Evolutionary conservation across 768 basidiomycete species (phyloP).

Genomic region (Cystobasidium onofrii): DNA sequence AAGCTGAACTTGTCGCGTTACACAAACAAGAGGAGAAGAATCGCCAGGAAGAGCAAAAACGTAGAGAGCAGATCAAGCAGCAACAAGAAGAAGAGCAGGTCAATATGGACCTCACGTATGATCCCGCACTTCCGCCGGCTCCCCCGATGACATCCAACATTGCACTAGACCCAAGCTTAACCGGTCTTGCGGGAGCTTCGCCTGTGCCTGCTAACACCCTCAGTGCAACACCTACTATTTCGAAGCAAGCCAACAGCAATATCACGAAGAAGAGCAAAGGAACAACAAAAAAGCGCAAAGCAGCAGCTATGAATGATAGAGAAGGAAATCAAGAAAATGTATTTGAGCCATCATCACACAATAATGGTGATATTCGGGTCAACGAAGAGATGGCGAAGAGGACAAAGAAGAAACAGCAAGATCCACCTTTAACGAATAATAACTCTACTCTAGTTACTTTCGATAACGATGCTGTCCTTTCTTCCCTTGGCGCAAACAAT

Average conservation of each 20-base stretch:
- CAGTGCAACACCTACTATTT: neutral
- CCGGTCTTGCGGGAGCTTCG: neutral
- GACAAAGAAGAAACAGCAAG: neutral
- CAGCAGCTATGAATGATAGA: neutral
- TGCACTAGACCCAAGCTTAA: neutral
- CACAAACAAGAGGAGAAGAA: neutral
- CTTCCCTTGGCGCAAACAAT: neutral
- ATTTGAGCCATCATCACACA: neutral
- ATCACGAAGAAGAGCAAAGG: neutral
- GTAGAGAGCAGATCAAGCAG: neutral
- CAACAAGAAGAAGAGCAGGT: neutral
- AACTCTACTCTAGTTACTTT: neutral
- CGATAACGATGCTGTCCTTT: neutral
- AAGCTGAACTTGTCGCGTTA: neutral
- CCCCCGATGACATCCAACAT: neutral
- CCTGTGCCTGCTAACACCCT: neutral
- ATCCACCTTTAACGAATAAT: neutral
- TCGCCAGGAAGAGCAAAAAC: neutral
- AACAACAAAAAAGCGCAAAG: neutral
- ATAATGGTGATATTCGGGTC: neutral
- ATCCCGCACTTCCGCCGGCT: neutral
- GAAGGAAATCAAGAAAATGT: constrained; percentile 1
- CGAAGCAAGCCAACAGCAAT: constrained; percentile 4
- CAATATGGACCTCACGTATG: neutral
- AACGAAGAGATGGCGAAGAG: constrained; percentile 3